Percentiles rank a stretch among this genome's conserved stretches.
Conservation (phyloP, 164 flowering plant genomes). For the Liriodendron chinense region DNA sequence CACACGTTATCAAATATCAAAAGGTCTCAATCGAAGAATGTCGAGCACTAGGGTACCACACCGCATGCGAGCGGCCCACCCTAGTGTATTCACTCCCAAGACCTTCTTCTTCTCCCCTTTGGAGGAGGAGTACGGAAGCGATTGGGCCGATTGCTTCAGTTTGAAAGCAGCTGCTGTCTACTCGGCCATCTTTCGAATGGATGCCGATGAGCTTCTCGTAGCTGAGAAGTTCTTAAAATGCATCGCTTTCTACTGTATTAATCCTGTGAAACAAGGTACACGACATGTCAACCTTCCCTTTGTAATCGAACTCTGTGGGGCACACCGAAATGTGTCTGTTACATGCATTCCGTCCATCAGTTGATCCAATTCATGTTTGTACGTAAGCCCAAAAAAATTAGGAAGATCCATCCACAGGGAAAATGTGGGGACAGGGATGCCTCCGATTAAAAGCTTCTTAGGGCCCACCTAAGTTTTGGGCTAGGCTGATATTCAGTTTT, state of each 20-base stretch:
- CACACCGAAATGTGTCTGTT: no score
- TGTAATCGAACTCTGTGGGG: no score
- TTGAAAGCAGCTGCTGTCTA: slow-evolving; percentile 9
- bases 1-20: no score
- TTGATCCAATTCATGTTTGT: no score
- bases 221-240: not conserved
- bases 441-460: no score
- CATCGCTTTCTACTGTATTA: not conserved
- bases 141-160: not conserved
- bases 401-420: no score
- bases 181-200: not conserved
- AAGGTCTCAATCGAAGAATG: no score
- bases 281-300: not conserved
- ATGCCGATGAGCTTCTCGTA: not conserved
- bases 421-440: no score
- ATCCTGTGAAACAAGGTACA: not conserved
- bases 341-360: not conserved
- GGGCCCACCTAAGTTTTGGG: no score
- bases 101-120: not conserved
- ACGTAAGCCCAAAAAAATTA: no score
- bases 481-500: no score
- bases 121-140: not conserved
- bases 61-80: not conserved
- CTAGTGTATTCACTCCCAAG: not conserved
- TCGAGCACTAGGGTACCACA: not conserved